Base-by-base conservation (phyloP, 1,284 basidiomycete genomes). In the Apiotrichum porosum region DNA sequence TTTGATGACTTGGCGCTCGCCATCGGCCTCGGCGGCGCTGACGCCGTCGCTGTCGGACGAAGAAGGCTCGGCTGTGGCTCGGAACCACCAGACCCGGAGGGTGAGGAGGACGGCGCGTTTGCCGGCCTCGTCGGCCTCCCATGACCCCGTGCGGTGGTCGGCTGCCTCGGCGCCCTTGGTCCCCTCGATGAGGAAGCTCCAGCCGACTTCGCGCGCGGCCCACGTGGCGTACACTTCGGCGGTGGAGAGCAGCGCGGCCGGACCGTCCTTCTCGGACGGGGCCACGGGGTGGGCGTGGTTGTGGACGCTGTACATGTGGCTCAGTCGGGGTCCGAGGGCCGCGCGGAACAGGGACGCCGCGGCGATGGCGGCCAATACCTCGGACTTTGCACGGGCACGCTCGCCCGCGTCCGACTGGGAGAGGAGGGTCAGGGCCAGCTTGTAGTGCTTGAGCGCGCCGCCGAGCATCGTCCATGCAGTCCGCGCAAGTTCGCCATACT, bases 201-300 rank as follows among this genome's bases (percentile, higher is more conserved):
- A 74, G n/a, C 72, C 72, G 35, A 74, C 66, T 47, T 74, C 72
- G 23, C 68, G 54, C 6, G 72, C 71, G 6, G 71, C 69, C 72
- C 72, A 72, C 0, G 66, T 68, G 0, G 69, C 52, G 49, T 72
- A 74, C 18, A 72, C 65, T 44, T 74, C 72, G n/a, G 72, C 64
- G 1, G 68, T 68, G 21, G 69, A 66, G 37, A 72, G 61, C 18
- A 70, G 49, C 2, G 65, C 54, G 1, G 63, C 61, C 31, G 58
- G 44, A 26, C 64, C 61, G 31, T 71, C 65, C 34, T 30, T 4
- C 10, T 31, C 10, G 44, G 44, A 18, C 41, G 34, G 2, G 38
- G 14, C 1, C 38, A 39, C 2, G 45, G 45, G 2, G 39, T 47
- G 21, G 37, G 26, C 18, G 32, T 18, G 52, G 47, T n/a, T 37